Percentiles rank a stretch among this genome's conserved stretches.
Evolutionary conservation across 768 basidiomycete species (phyloP).

Genomic region (Pleurotus djamor): DNA sequence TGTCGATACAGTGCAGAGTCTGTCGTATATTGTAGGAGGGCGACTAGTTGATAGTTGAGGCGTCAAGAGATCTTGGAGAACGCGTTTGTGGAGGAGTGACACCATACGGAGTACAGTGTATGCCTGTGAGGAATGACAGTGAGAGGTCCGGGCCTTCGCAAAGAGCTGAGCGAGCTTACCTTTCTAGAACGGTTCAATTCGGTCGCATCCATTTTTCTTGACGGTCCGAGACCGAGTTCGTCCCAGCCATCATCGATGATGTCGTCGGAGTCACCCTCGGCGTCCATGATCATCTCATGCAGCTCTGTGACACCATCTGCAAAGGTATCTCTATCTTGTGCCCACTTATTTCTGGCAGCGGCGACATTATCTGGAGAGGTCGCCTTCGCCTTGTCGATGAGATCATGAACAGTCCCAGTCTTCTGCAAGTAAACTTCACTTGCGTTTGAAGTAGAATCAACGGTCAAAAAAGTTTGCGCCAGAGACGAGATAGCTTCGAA

Average conservation of each 20-base stretch:
- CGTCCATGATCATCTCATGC: slow-evolving; percentile 46
- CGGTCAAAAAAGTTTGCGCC: slow-evolving; percentile 37
- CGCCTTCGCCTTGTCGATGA: slow-evolving; percentile 50
- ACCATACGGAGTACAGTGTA: slow-evolving; percentile 58
- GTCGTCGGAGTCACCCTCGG: slow-evolving; percentile 22
- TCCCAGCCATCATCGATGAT: slow-evolving; percentile 60
- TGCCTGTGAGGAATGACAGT: slow-evolving; percentile 35
- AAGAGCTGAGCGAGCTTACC: slow-evolving; percentile 29
- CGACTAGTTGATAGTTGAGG: background rate
- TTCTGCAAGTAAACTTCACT: slow-evolving; percentile 52
- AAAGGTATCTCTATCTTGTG: slow-evolving; percentile 50
- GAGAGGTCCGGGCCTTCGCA: background rate
- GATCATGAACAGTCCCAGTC: slow-evolving; percentile 60
- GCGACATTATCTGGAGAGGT: slow-evolving; percentile 55
- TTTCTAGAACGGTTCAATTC: slow-evolving; percentile 62
- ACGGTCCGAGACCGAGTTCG: slow-evolving; percentile 50
- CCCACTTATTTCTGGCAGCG: slow-evolving; percentile 55
- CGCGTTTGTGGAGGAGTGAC: slow-evolving; percentile 59
- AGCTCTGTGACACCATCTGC: slow-evolving; percentile 63
- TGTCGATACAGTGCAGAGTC: slow-evolving; percentile 47
- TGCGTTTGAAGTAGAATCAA: slow-evolving; percentile 22
- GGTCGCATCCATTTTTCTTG: slow-evolving; percentile 37
- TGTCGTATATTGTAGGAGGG: slow-evolving; percentile 34
- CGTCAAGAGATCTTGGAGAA: slow-evolving; percentile 49
- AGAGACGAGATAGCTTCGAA: slow-evolving; percentile 43